A percentile compares a stretch with the other conserved stretches of the same genome.
Conservation (phyloP, 768 basidiomycete species). For the Guyanaporus albipodus region DNA sequence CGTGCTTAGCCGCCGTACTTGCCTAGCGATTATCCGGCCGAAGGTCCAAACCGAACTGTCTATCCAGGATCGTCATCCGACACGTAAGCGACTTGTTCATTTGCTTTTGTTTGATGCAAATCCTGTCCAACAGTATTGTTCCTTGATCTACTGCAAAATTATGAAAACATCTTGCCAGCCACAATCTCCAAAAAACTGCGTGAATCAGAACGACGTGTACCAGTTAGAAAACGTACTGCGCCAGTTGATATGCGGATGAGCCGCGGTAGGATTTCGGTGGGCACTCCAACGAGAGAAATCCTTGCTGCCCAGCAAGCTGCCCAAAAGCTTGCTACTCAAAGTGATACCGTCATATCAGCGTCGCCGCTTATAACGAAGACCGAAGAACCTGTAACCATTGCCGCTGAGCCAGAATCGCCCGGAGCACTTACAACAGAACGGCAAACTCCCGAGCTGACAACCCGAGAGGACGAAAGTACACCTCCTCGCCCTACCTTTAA, state of each 20-base stretch:
- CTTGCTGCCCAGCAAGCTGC: conserved; percentile 67
- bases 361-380: conserved; percentile 13
- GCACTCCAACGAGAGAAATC: conserved; percentile 64
- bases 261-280: conserved; percentile 68
- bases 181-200: conserved; percentile 82
- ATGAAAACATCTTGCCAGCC: conserved; percentile 70
- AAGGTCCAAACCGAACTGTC: conserved; percentile 78
- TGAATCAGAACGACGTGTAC: conserved; percentile 82
- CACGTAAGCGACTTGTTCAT: conserved; percentile 44
- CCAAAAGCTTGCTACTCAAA: conserved; percentile 44
- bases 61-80: conserved; percentile 87
- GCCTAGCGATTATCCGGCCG: conserved; percentile 73
- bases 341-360: conserved; percentile 7
- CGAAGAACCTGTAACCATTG: conserved; percentile 17
- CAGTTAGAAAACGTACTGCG: conserved; percentile 80
- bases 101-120: not conserved
- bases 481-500: conserved; percentile 50
- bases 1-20: not conserved
- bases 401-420: conserved; percentile 14
- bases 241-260: conserved; percentile 87
- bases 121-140: conserved; percentile 56
- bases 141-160: conserved; percentile 78
- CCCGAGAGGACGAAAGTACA: conserved; percentile 11
- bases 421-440: conserved; percentile 4
- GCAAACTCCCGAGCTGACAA: conserved; percentile 1